A percentile compares a stretch with the other conserved stretches of the same genome.
Evolutionary conservation across 345 rosid species (phyloP).

Genomic region (Syzygium oleosum): DNA sequence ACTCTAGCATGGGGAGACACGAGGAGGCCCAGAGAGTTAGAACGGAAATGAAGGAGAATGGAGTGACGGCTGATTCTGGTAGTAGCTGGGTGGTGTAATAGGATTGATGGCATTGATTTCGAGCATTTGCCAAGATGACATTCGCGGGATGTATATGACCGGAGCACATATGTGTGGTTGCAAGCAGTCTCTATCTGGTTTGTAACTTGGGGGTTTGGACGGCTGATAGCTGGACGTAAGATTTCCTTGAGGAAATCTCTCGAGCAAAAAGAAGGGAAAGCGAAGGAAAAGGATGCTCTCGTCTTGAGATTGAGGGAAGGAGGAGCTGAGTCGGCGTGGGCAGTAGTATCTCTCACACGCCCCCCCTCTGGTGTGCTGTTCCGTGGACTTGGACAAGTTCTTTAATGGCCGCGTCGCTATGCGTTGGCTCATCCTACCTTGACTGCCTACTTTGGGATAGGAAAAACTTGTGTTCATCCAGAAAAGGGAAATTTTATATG

Average conservation of each 20-base stretch:
- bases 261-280: not conserved
- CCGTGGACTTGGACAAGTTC: not conserved
- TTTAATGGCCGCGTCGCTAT: not conserved
- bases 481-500: not conserved
- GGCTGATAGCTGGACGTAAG: not conserved
- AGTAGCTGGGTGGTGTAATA: not conserved
- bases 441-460: not conserved
- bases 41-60: not conserved
- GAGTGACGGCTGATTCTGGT: not conserved
- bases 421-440: not conserved
- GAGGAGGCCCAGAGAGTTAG: not conserved
- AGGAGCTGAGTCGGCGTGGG: not conserved
- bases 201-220: not conserved
- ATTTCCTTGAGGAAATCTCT: not conserved
- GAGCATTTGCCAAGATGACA: not conserved
- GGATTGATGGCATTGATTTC: not conserved
- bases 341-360: not conserved
- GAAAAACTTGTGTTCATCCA: not conserved
- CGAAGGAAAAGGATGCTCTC: not conserved
- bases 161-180: not conserved
- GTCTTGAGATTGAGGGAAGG: not conserved
- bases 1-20: not conserved
- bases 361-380: not conserved
- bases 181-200: not conserved
- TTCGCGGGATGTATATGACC: not conserved